Conservation (phyloP, 306 rosid species). For the Lablab purpureus region DNA sequence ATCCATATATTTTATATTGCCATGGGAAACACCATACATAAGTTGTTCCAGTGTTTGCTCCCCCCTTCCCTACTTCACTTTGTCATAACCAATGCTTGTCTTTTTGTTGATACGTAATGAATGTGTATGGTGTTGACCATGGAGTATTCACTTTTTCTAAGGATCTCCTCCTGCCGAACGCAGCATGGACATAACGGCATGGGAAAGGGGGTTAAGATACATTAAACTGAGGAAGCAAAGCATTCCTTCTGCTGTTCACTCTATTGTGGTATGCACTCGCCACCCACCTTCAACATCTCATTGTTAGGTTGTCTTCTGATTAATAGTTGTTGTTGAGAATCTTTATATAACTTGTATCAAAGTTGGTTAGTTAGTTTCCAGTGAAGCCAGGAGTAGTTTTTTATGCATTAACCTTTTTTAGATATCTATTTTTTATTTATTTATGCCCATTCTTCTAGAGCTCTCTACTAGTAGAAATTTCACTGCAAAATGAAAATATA, state of each 20-base stretch:
- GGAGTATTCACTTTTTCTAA: slow-evolving; percentile 94
- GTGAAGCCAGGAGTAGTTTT: slow-evolving; percentile 18
- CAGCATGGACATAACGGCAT: slow-evolving; percentile 96
- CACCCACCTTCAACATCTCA: slow-evolving; percentile 38
- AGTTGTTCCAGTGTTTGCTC: slow-evolving; percentile 18
- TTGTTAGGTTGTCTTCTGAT: slow-evolving; percentile 44
- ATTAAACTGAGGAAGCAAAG: slow-evolving; percentile 69
- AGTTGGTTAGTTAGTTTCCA: slow-evolving; percentile 35
- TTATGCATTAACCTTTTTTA: slow-evolving; percentile 25
- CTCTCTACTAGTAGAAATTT: neutral
- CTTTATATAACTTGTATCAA: slow-evolving; percentile 24
- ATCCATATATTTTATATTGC: neutral
- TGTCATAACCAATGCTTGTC: slow-evolving; percentile 21
- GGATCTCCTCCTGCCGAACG: slow-evolving; percentile 99
- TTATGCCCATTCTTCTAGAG: slow-evolving; percentile 12
- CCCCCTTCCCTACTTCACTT: neutral
- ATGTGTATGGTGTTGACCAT: slow-evolving; percentile 83
- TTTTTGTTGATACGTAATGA: slow-evolving; percentile 47
- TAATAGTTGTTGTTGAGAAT: slow-evolving; percentile 17
- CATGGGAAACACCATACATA: slow-evolving; percentile 23
- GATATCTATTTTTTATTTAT: slow-evolving; percentile 34
- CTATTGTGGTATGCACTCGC: slow-evolving; percentile 79
- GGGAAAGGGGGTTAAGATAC: slow-evolving; percentile 84
- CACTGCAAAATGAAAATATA: neutral
- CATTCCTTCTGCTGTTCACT: slow-evolving; percentile 90